Evolutionary conservation across 208 protist species (phyloP).

Genomic region (Jaenimonas drosophilae): DNA sequence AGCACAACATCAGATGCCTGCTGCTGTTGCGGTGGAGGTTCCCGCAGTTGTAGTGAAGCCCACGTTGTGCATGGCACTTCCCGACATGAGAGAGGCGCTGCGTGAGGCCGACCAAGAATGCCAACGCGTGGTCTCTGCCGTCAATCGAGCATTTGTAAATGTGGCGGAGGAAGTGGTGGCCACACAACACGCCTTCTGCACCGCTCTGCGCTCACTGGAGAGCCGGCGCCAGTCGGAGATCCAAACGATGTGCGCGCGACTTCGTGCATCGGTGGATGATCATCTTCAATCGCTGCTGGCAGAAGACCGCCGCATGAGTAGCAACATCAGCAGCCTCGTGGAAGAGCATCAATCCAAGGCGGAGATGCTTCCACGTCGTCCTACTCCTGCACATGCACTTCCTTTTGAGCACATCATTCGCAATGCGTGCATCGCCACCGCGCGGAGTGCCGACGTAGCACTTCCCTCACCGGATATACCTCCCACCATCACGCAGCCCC

Average conservation of each 20-base stretch:
- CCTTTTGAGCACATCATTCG: conserved; percentile 36
- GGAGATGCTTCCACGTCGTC: too few relatives aligned
- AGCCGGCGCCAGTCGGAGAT: neutral
- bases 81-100: conserved; percentile 10
- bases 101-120: conserved; percentile 20
- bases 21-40: neutral
- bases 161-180: conserved; percentile 1
- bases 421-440: conserved; percentile 26
- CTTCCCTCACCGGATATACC: conserved; percentile 26
- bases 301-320: conserved; percentile 6
- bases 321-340: neutral
- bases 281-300: neutral
- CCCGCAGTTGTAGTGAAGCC: neutral
- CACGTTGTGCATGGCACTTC: neutral
- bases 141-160: conserved; percentile 10
- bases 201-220: neutral
- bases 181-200: neutral
- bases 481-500: conserved; percentile 14
- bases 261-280: conserved; percentile 7
- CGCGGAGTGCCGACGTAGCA: conserved; percentile 16
- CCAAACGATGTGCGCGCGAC: neutral
- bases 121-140: conserved; percentile 11
- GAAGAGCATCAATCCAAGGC: neutral
- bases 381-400: too few relatives aligned
- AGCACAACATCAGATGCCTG: neutral